Evolutionary conservation across 1,139 yeast genomes (phyloP), one percentile per base, ranked within the genome.

Genomic region (Magnusiomyces ingens): DNA sequence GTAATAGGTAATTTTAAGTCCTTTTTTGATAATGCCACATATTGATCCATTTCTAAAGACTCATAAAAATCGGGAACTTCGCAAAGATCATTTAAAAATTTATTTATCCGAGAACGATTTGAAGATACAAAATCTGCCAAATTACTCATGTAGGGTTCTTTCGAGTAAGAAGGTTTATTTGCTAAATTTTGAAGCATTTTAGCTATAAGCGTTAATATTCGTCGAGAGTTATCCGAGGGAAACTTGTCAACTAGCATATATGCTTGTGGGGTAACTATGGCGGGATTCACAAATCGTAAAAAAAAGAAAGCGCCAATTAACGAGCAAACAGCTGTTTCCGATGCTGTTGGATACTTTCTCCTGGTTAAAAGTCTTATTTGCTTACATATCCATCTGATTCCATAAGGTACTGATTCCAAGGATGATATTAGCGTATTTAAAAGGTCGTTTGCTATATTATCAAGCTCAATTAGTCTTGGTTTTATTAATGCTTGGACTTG

Each of bases 111-210:
- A 3, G 64, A 57, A 52, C 66, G 65, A 61, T 70, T 69, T 17
- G 61, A 58, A 51, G 66, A 67, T 4, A 71, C 63, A 57, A 71
- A 70, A 11, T 64, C 60, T 2, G 67, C 59, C 42, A 71, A 54
- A 32, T 62, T 59, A 3, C 63, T 64, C 67, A 71, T 70, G 57
- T 68, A 70, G 1, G 71, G 70, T 54, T 72, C 75, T 55, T 72
- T 72, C 26, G 71, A 45, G 78, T 67, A 65, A 1, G 71, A 62
- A 2, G 74, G 69, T 54, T 70, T 70, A 60, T 93, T 93, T 0
- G 96, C 97, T 73, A 91, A 78, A 61, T 85, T 82, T 70, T 93
- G 99, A 46, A 91, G 73, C 35, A 87, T 82, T 63, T 90, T 88
- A 2, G 96, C 98, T 49, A 93, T 71, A 58, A 87, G 84, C 63